Conservation (phyloP, 768 basidiomycete genomes). For the Cystofilobasidium capitatum region DNA sequence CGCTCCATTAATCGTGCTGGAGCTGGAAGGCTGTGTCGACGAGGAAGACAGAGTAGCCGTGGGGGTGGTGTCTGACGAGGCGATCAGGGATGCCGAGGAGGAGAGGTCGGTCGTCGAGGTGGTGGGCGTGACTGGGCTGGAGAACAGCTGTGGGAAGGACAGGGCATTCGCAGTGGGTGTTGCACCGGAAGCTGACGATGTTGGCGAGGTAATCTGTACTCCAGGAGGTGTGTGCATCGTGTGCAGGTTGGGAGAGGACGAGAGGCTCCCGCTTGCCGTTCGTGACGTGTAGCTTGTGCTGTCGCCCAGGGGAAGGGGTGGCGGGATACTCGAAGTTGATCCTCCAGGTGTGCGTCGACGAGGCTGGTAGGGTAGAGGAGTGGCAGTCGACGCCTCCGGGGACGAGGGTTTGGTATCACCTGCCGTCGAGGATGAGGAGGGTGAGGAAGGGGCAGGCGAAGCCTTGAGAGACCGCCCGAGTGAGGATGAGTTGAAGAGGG, state of each 20-base stretch:
- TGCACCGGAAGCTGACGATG: not conserved
- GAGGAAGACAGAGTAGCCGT: not conserved
- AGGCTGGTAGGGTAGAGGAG: constrained; percentile 20
- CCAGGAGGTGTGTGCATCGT: not conserved
- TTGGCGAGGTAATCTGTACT: not conserved
- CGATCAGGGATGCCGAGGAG: constrained; percentile 8
- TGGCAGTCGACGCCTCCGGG: not conserved
- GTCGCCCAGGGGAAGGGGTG: not conserved
- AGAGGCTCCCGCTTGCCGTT: no score
- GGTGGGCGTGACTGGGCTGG: constrained; percentile 16
- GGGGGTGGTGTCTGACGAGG: constrained; percentile 1
- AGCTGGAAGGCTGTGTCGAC: not conserved
- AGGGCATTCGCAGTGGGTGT: not conserved
- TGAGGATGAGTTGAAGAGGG: constrained; percentile 12
- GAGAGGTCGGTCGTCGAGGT: constrained; percentile 18
- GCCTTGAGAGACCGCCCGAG: constrained; percentile 4
- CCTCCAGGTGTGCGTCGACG: constrained; percentile 23
- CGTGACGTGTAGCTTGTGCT: not conserved
- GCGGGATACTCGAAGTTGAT: constrained; percentile 16
- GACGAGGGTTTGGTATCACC: not conserved
- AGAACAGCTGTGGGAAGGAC: constrained; percentile 17
- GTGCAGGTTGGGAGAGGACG: not conserved
- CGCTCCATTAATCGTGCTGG: not conserved
- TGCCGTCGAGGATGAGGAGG: not conserved
- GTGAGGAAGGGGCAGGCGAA: not conserved